These are phyloP conservation scores for Pseudoscleropodium purum DNA, from an alignment of 225 moss, liverwort and hornwort species.

Conservation along the genomic window DNA sequence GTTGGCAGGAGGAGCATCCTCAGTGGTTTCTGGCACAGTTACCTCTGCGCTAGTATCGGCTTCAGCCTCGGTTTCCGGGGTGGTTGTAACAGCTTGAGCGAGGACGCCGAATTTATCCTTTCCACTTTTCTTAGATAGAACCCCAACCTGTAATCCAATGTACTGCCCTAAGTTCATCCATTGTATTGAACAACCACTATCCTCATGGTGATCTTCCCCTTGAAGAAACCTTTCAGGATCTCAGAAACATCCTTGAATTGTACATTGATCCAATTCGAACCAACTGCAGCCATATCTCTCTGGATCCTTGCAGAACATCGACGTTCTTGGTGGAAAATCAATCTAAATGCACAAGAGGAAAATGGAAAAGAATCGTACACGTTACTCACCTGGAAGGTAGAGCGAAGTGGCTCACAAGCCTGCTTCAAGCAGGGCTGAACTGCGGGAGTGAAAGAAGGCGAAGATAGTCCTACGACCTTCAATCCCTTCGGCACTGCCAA, in stretches of 20 bases:
- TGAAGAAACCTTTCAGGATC: neutral
- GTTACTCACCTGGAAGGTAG: slow-evolving; percentile 36
- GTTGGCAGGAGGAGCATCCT: slow-evolving; percentile 36
- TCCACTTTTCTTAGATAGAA: slow-evolving; percentile 12
- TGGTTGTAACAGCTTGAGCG: slow-evolving; percentile 74
- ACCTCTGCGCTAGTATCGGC: slow-evolving; percentile 45
- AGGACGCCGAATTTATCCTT: slow-evolving; percentile 39
- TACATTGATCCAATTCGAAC: neutral
- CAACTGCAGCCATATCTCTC: neutral
- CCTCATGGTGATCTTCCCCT: neutral
- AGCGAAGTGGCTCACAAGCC: slow-evolving; percentile 34
- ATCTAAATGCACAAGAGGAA: neutral
- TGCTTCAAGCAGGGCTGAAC: slow-evolving; percentile 71
- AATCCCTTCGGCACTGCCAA: slow-evolving; percentile 40
- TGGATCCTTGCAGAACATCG: neutral
- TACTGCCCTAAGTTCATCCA: slow-evolving; percentile 5
- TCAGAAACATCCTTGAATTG: neutral
- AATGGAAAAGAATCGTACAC: neutral
- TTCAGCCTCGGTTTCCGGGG: slow-evolving; percentile 69
- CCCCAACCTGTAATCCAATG: slow-evolving; percentile 13
- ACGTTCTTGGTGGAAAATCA: neutral
- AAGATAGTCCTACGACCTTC: slow-evolving; percentile 65
- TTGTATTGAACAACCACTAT: neutral
- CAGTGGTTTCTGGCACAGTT: slow-evolving; percentile 28
- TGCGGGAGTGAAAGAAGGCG: slow-evolving; percentile 45